phyloP scores from a whole-genome alignment of 179 eudicot species.

The Spinacia oleracea region DNA sequence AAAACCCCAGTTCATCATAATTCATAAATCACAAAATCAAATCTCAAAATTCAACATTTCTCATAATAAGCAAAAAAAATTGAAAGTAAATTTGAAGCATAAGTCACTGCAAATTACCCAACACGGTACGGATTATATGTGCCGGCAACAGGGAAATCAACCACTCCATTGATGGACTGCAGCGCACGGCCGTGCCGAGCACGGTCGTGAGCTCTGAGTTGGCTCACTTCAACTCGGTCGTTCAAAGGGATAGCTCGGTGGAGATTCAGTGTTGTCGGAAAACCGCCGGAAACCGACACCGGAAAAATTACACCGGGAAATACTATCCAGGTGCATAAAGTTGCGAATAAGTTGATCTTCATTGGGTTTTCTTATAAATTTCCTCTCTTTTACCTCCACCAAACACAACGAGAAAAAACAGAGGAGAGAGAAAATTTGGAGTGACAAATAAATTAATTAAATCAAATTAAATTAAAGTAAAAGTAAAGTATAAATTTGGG shows the following conservation, averaged over 20 bases:
- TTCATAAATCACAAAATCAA: conserved; percentile 15
- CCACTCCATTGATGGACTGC: conserved; percentile 64
- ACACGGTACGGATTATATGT: conserved; percentile 79
- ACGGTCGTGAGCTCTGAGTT: conserved; percentile 73
- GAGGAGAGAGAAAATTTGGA: conserved; percentile 18
- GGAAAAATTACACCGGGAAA: conserved; percentile 32
- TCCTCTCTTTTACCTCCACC: conserved; percentile 10
- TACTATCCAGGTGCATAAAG: conserved; percentile 31
- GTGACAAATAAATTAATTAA: not conserved
- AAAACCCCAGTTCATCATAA: conserved; percentile 5
- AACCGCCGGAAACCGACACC: conserved; percentile 31
- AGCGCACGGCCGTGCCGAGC: conserved; percentile 67
- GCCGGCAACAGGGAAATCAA: conserved; percentile 81
- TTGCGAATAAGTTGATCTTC: conserved; percentile 23
- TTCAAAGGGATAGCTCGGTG: conserved; percentile 70
- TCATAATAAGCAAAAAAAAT: not conserved
- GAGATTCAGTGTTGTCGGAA: conserved; percentile 55
- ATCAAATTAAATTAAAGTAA: not conserved
- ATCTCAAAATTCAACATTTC: not conserved
- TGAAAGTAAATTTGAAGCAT: not conserved
- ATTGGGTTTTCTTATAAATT: not conserved
- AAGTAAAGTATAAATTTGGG: not conserved
- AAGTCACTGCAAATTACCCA: conserved; percentile 55
- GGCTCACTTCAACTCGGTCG: conserved; percentile 64
- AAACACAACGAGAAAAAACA: conserved; percentile 22